Base-by-base conservation (phyloP, 75 land plant genomes). In the Pseudotsuga menziesii region DNA sequence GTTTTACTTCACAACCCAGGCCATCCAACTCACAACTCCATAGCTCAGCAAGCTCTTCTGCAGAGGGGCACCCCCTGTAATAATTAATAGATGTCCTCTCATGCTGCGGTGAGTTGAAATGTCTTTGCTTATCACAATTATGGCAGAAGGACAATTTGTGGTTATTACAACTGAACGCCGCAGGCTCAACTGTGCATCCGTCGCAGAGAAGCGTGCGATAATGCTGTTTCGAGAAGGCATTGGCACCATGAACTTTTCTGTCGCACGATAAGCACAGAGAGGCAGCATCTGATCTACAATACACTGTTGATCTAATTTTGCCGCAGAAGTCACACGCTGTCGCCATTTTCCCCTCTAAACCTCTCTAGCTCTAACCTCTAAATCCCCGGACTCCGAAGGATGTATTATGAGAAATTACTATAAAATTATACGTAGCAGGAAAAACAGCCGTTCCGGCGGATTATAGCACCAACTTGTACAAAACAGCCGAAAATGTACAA, bases 31-130 rank as follows among this genome's bases (percentile, higher is more conserved):
- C 83, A 83, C 94, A 92, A 19, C 87, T 77, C 97, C 97, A 94
- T 1, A 89, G 80, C 9, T 81, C 78, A 81, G 94, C 84, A 76
- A 94, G 91, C 66, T 91, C 90, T 56, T 85, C 82, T n/a, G 92
- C 89, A 41, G 97, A 91, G 16, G 97, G 97, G 60, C 97, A 94
- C 5, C 97, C 97, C 23, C 92, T 85, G 61, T 89, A 94, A 56
- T 78, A 86, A 57, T 82, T 85, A 55, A 94, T 80, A 3, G 82
- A 19, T 52, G 82, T 86, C 66, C 85, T 87, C 77, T 87, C 86
- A 78, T 94, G 97, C 39, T 74, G 70, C 26, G 76, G 57, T 39
- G 41, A 86, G 76, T 61, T 77, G 3, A 71, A 80, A 71, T 86
- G 89, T 27, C 85, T 70, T n/a, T 83, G 82, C 80, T 72, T 64